phyloP scores from a whole-genome alignment of 169 alveolate genomes.

The Toxoplasma gondii region DNA sequence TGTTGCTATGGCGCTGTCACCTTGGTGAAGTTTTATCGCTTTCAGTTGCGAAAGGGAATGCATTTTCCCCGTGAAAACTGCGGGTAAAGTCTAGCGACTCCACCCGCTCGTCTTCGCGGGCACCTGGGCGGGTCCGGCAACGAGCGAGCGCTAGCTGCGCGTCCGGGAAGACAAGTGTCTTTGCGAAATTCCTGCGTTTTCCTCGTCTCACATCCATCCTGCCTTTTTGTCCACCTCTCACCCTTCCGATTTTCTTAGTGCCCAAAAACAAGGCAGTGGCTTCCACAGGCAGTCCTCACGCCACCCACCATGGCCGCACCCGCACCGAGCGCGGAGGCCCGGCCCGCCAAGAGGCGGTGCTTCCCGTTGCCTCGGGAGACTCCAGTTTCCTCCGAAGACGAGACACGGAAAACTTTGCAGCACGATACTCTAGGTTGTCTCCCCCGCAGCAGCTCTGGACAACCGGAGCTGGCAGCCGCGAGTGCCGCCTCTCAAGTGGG shows the following conservation, averaged over 20 bases:
- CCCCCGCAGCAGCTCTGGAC: not conserved
- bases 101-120: not conserved
- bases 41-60: not conserved
- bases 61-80: not conserved
- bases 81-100: not conserved
- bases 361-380: not conserved
- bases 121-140: not conserved
- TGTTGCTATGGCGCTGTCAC: too few species aligned
- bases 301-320: not conserved
- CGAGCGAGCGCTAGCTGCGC: conserved; percentile 7
- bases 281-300: not conserved
- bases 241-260: not conserved
- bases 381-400: not conserved
- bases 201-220: too few species aligned
- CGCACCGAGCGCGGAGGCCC: not conserved
- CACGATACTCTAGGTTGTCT: not conserved
- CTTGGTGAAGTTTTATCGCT: not conserved
- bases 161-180: not conserved
- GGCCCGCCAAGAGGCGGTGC: conserved; percentile 17
- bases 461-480: not conserved
- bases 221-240: not conserved
- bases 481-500: not conserved
- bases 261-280: not conserved
- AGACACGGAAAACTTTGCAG: not conserved
- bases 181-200: not conserved